Evolutionary conservation across 306 rosid species (phyloP).

Genomic region (Citrullus amarus): DNA sequence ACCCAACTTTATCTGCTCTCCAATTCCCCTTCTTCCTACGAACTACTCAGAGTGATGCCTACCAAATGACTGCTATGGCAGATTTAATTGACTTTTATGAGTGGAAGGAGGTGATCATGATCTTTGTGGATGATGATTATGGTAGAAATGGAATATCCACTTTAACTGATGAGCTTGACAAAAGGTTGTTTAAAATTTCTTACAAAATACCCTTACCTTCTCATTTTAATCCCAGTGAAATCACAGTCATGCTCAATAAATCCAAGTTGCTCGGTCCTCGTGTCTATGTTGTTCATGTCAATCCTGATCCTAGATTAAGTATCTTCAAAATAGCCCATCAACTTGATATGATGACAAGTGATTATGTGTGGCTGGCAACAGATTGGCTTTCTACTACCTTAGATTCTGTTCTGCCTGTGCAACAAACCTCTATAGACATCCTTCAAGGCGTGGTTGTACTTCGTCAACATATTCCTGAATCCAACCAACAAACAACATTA

Average conservation of each 20-base stretch:
- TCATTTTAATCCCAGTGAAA: constrained; percentile 30
- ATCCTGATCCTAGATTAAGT: constrained; percentile 58
- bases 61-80: constrained; percentile 83
- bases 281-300: constrained; percentile 70
- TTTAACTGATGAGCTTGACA: constrained; percentile 60
- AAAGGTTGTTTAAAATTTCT: constrained; percentile 35
- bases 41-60: constrained; percentile 48
- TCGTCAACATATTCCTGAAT: constrained; percentile 61
- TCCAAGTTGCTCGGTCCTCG: constrained; percentile 65
- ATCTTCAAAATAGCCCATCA: constrained; percentile 46
- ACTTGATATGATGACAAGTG: constrained; percentile 65
- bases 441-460: constrained; percentile 77
- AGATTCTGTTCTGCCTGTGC: constrained; percentile 38
- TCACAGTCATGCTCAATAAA: constrained; percentile 43
- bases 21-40: constrained; percentile 85
- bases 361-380: constrained; percentile 75
- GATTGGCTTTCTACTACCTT: constrained; percentile 82
- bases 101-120: constrained; percentile 75
- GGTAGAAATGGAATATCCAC: constrained; percentile 81
- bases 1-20: constrained; percentile 79
- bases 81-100: constrained; percentile 47
- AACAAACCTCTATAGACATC: constrained; percentile 26
- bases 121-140: constrained; percentile 68
- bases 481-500: constrained; percentile 33
- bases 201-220: constrained; percentile 51